Evolutionary conservation across 768 basidiomycete genomes (phyloP).

Genomic region (Rhizopogon roseolus): DNA sequence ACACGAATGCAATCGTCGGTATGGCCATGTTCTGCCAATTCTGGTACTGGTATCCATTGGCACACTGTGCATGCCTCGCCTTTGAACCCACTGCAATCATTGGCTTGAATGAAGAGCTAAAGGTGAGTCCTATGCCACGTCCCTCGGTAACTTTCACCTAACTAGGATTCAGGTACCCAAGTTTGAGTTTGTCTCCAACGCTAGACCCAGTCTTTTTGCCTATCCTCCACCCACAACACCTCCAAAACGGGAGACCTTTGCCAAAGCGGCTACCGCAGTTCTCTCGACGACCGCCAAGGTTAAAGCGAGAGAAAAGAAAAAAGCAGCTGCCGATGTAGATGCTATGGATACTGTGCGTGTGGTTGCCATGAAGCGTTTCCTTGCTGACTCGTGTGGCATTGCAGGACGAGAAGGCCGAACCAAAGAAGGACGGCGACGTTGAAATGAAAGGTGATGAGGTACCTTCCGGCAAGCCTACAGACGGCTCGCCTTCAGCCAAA

Average conservation of each 20-base stretch:
- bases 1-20: conserved; percentile 95
- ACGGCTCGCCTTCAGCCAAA: conserved; percentile 52
- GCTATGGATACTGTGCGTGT: conserved; percentile 75
- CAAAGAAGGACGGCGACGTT: conserved; percentile 58
- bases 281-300: conserved; percentile 96
- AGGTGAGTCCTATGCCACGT: conserved; percentile 31
- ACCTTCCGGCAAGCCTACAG: conserved; percentile 40
- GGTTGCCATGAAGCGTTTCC: background rate
- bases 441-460: conserved; percentile 75
- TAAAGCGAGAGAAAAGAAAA: conserved; percentile 92
- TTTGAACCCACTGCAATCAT: conserved; percentile 97
- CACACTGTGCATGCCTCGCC: conserved; percentile 86
- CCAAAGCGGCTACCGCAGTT: conserved; percentile 92
- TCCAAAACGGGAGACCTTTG: conserved; percentile 86
- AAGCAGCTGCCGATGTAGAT: conserved; percentile 78
- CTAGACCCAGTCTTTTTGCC: conserved; percentile 86
- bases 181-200: conserved; percentile 89
- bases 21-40: conserved; percentile 98
- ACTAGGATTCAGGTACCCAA: conserved; percentile 68
- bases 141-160: background rate
- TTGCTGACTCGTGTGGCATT: conserved; percentile 10
- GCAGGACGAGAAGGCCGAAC: conserved; percentile 53
- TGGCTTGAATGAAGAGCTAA: conserved; percentile 80
- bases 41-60: conserved; percentile 99
- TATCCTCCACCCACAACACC: conserved; percentile 86